phyloP scores from a whole-genome alignment of 495 filamentous ascomycete genomes.

The Geoglossum glabrum region DNA sequence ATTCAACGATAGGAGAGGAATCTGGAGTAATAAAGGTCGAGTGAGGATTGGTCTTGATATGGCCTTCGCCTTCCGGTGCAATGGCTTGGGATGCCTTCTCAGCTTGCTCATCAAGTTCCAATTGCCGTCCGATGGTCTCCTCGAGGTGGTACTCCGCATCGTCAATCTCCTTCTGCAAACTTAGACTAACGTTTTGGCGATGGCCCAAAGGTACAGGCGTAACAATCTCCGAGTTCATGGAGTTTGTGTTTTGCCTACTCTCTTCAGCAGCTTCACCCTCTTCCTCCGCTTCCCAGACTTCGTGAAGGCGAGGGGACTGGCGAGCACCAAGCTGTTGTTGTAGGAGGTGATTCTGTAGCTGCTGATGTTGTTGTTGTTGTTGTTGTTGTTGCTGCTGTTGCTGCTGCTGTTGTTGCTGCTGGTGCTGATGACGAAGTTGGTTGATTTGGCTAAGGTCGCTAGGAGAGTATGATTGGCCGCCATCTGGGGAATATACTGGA shows the following conservation, averaged over 20 bases:
- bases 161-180: slow-evolving; percentile 65
- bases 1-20: neutral
- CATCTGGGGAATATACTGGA: slow-evolving; percentile 30
- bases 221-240: slow-evolving; percentile 28
- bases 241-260: slow-evolving; percentile 21
- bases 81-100: slow-evolving; percentile 18
- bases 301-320: slow-evolving; percentile 34
- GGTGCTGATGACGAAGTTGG: slow-evolving; percentile 34
- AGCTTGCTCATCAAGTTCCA: slow-evolving; percentile 41
- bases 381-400: slow-evolving; percentile 33
- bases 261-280: slow-evolving; percentile 26
- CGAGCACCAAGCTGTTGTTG: slow-evolving; percentile 28
- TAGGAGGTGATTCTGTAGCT: slow-evolving; percentile 31
- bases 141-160: slow-evolving; percentile 70
- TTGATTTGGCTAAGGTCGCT: slow-evolving; percentile 11
- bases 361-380: slow-evolving; percentile 30
- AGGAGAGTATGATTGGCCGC: slow-evolving; percentile 11
- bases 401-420: slow-evolving; percentile 36
- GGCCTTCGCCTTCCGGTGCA: slow-evolving; percentile 11
- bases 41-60: neutral
- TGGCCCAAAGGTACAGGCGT: slow-evolving; percentile 45
- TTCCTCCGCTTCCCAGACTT: slow-evolving; percentile 33
- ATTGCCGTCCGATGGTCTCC: slow-evolving; percentile 46
- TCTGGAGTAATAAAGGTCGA: neutral
- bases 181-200: slow-evolving; percentile 41